phyloP scores from a whole-genome alignment of 495 filamentous ascomycete genomes.

The Usnea hakonensis region DNA sequence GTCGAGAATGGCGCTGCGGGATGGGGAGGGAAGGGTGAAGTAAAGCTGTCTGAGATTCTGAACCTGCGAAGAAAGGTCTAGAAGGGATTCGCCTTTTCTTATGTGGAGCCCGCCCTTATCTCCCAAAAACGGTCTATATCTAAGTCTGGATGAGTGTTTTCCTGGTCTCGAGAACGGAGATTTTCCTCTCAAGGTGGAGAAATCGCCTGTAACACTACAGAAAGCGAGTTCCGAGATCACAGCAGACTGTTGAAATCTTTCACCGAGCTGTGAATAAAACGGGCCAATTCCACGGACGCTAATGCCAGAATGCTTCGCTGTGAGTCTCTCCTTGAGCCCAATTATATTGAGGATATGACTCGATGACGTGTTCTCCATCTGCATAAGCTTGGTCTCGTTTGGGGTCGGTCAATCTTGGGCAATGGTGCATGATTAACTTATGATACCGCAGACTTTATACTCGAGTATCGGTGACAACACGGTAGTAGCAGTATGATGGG shows the following conservation, averaged over 20 bases:
- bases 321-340: not conserved
- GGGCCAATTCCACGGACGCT: not conserved
- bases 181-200: not conserved
- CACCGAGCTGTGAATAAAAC: not conserved
- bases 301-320: not conserved
- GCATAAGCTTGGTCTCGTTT: not conserved
- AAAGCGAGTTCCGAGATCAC: not conserved
- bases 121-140: not conserved
- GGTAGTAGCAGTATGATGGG: not conserved
- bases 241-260: not conserved
- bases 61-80: conserved; percentile 44
- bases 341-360: not conserved
- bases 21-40: conserved; percentile 71
- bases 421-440: not conserved
- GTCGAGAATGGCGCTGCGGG: conserved; percentile 64
- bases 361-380: not conserved
- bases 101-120: not conserved
- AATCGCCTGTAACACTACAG: not conserved
- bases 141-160: not conserved
- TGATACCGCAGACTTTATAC: not conserved
- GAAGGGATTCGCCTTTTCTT: too few species aligned
- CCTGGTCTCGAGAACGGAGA: not conserved
- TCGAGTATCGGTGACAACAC: not conserved
- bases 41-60: conserved; percentile 60
- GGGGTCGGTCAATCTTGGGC: not conserved